phyloP scores from a whole-genome alignment of 805 yeast species.

The Yamadazyma olivae region DNA sequence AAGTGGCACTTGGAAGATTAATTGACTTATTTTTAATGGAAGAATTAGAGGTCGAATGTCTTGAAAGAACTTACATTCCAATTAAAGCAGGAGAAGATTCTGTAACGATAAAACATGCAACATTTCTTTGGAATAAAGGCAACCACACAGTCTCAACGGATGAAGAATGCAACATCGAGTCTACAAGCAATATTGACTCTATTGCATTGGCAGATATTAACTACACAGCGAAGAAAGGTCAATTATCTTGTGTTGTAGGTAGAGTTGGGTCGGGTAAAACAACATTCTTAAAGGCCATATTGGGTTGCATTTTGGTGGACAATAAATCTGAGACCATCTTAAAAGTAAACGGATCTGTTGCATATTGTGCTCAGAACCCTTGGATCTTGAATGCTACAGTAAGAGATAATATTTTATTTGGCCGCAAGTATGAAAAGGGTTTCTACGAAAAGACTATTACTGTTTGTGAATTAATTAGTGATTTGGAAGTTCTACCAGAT shows the following conservation, averaged over 20 bases:
- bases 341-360: constrained; percentile 29
- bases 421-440: constrained; percentile 27
- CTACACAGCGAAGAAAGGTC: constrained; percentile 31
- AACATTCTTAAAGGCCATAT: constrained; percentile 31
- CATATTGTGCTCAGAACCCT: constrained; percentile 39
- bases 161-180: constrained; percentile 15
- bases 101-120: constrained; percentile 25
- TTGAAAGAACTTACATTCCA: constrained; percentile 16
- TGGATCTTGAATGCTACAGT: constrained; percentile 42
- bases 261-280: constrained; percentile 41
- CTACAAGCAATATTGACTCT: constrained; percentile 10
- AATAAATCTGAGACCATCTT: constrained; percentile 12
- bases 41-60: constrained; percentile 26
- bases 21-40: constrained; percentile 29
- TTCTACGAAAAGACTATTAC: constrained; percentile 30
- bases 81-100: constrained; percentile 20
- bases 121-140: constrained; percentile 26
- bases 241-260: constrained; percentile 40
- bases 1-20: constrained; percentile 32
- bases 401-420: constrained; percentile 38
- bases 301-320: constrained; percentile 24
- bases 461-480: constrained; percentile 36
- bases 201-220: constrained; percentile 30
- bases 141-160: constrained; percentile 12
- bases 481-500: constrained; percentile 34